Evolutionary conservation across 2,329 filamentous ascomycete genomes (phyloP), one percentile per base, ranked within the genome.

Genomic region (Fusarium pseudocircinatum): DNA sequence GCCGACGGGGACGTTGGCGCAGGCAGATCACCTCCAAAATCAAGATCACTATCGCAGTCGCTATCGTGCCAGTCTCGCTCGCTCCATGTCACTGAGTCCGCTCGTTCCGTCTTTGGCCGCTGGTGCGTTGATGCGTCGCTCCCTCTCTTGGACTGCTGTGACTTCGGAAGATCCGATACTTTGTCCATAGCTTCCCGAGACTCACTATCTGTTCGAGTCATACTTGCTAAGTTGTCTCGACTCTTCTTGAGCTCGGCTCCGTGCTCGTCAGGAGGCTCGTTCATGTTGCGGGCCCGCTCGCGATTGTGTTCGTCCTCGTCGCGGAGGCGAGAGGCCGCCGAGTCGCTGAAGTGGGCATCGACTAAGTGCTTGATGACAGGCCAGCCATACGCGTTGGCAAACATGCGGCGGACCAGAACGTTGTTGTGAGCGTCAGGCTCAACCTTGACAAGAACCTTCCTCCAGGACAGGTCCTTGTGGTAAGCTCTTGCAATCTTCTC

Each of bases 381-480:
- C 96, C 96, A 99, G 5, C 96, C 96, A 77, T 97, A 97, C 1
- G 96, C 96, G 79, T 99, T 99, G 63, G 95, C 92, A 81, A 99
- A 99, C 92, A 95, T 97, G 63, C 96, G 92, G 22, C 96, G 92
- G 30, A 99, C 96, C 68, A 98, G 93, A 75, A 99, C 97, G 82
- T 99, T 99, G 83, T 99, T 99, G 84, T 99, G 96, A 1, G 96
- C 96, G 82, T 99, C 96, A 0, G 96, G 96, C 80, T 99, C 96
- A 6, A 99, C 87, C 60, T 96, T 93, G 20, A 99, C 96, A 8
- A 99, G 89, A 3, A 99, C 96, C 81, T 99, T 99, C 50, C 96
- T 93, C 96, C 96, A 99, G 4, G 94, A 94, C 26, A 99, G 84
- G 72, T 94, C 94, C 18, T 91, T 91, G 81, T 99, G 96, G 83